Conservation (phyloP, 192 early-diverging fungal genomes). For the Linnemannia hyalina region DNA sequence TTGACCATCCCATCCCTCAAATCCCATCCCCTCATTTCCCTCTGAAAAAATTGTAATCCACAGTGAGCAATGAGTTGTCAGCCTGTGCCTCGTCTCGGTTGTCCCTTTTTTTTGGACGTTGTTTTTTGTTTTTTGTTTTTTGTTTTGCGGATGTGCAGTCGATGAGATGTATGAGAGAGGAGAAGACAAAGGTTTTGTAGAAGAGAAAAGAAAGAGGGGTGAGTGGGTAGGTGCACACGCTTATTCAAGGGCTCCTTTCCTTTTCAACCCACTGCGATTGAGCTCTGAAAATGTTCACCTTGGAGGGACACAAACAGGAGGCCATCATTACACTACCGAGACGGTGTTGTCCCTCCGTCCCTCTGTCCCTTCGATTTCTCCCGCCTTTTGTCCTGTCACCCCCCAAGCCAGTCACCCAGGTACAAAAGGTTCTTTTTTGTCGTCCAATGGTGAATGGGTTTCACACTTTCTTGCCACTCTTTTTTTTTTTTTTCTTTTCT, state of each 20-base stretch:
- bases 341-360: neutral
- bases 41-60: no score
- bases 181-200: neutral
- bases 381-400: neutral
- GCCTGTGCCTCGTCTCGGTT: neutral
- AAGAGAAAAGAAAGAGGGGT: neutral
- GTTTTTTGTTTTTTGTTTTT: neutral
- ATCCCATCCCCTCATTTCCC: no score
- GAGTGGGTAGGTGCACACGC: neutral
- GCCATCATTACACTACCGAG: no score
- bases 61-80: neutral
- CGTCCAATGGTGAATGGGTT: neutral
- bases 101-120: neutral
- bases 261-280: no score
- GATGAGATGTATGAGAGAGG: neutral
- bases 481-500: neutral
- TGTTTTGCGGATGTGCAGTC: no score
- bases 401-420: slow-evolving; percentile 10
- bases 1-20: no score
- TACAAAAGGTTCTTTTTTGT: neutral
- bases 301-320: no score
- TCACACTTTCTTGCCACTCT: neutral
- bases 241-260: neutral
- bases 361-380: neutral
- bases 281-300: no score